These are phyloP conservation scores for Brachypodium distachyon DNA, from an alignment of 202 grass and related monocot genomes.

Conservation along the genomic window DNA sequence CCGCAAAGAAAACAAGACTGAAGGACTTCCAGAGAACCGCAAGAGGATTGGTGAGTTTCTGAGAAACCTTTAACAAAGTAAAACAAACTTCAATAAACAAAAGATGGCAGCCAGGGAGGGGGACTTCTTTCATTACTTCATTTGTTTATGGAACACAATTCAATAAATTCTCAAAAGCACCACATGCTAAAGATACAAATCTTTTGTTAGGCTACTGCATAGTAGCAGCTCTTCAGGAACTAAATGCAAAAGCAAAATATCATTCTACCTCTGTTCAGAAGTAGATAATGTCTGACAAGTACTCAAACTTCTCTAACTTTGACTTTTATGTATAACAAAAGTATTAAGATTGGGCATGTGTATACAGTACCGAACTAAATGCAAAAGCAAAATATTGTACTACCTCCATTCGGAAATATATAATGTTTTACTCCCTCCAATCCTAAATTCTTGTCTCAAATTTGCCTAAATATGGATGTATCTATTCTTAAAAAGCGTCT, in stretches of 20 bases:
- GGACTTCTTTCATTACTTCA: conserved; percentile 3
- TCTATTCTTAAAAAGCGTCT: too few relatives aligned
- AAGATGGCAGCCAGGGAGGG: not conserved
- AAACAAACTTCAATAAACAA: conserved; percentile 2
- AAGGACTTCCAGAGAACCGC: conserved; percentile 91
- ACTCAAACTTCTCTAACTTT: not conserved
- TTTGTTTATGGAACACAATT: not conserved
- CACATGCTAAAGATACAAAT: not conserved
- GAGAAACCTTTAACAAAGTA: conserved; percentile 50
- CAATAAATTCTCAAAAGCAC: not conserved
- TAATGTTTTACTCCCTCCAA: too few relatives aligned
- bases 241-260: not conserved
- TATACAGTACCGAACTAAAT: not conserved
- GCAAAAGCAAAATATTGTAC: too few relatives aligned
- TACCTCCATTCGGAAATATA: too few relatives aligned
- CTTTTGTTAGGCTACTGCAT: not conserved
- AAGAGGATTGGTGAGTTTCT: conserved; percentile 70
- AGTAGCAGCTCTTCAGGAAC: not conserved
- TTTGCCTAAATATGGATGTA: too few relatives aligned
- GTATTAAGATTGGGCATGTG: not conserved
- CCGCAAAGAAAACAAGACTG: conserved; percentile 85
- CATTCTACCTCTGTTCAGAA: not conserved
- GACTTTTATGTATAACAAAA: not conserved
- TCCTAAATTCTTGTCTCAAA: too few relatives aligned
- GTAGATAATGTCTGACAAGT: not conserved